Conservation (phyloP, 176 grass and related monocot genomes). For the Hordeum vulgare region DNA sequence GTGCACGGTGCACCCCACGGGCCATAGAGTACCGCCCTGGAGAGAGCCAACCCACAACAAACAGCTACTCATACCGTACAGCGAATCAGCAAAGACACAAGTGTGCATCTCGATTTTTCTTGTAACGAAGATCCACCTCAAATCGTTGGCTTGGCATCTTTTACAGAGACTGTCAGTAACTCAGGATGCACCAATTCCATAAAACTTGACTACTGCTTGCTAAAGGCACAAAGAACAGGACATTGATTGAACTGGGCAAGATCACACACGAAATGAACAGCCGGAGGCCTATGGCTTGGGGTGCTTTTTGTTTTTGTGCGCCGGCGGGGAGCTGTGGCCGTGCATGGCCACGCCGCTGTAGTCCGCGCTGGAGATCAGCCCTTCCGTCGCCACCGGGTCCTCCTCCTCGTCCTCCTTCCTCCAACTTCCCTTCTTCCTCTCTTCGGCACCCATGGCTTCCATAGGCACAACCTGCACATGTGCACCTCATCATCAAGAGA, state of each 20-base stretch:
- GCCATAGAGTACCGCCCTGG: no score
- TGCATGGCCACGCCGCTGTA: slow-evolving; percentile 47
- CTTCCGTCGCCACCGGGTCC: neutral
- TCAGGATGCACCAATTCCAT: neutral
- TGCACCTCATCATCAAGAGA: neutral
- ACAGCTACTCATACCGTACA: no score
- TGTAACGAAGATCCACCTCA: no score
- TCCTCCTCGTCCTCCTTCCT: neutral
- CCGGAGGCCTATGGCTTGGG: slow-evolving; percentile 17
- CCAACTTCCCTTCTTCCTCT: neutral
- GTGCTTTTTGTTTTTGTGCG: slow-evolving; percentile 3
- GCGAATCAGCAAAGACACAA: no score
- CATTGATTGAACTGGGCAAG: neutral
- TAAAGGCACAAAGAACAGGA: neutral
- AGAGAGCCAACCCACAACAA: no score
- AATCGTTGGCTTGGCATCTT: neutral
- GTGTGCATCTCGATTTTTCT: no score
- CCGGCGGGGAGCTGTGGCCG: slow-evolving; percentile 5
- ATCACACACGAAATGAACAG: neutral
- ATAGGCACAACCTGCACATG: neutral
- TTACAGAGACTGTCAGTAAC: neutral
- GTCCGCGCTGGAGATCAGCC: slow-evolving; percentile 34
- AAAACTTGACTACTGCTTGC: neutral
- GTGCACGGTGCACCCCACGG: no score
- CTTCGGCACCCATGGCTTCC: neutral